Evolutionary conservation across 2,329 filamentous ascomycete species (phyloP).

Genomic region (Nigrograna mackinnonii): DNA sequence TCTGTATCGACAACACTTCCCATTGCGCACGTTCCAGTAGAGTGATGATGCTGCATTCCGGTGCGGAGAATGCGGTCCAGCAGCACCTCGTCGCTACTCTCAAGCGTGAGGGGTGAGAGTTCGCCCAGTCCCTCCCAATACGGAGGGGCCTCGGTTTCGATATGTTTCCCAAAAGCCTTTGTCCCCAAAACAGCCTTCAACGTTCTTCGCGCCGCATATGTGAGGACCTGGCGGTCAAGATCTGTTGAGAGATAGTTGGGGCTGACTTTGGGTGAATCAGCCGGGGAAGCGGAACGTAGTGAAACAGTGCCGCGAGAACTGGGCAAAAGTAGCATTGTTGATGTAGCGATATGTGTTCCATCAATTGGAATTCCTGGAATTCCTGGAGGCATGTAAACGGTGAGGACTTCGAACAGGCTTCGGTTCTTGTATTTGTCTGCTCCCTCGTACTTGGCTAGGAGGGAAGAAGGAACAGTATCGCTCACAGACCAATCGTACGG

Average conservation of each 20-base stretch:
- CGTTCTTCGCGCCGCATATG: constrained; percentile 34
- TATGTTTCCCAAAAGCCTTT: constrained; percentile 22
- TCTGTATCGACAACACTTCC: constrained; percentile 36
- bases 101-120: too few relatives aligned
- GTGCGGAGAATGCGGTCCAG: too few relatives aligned
- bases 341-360: constrained; percentile 34
- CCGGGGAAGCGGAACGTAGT: constrained; percentile 31
- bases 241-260: constrained; percentile 48
- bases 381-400: constrained; percentile 37
- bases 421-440: constrained; percentile 48
- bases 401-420: constrained; percentile 51
- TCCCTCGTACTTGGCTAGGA: constrained; percentile 52
- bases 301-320: constrained; percentile 39
- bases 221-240: constrained; percentile 40
- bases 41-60: constrained; percentile 36
- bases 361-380: too few relatives aligned
- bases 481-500: constrained; percentile 20
- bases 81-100: constrained; percentile 19
- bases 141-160: constrained; percentile 19
- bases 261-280: constrained; percentile 42
- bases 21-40: constrained; percentile 39
- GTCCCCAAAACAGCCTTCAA: constrained; percentile 33
- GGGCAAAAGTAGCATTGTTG: constrained; percentile 43
- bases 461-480: constrained; percentile 23
- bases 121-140: too few relatives aligned